phyloP scores from a whole-genome alignment of 495 filamentous ascomycete species.

The Parachaetomium inaequale region DNA sequence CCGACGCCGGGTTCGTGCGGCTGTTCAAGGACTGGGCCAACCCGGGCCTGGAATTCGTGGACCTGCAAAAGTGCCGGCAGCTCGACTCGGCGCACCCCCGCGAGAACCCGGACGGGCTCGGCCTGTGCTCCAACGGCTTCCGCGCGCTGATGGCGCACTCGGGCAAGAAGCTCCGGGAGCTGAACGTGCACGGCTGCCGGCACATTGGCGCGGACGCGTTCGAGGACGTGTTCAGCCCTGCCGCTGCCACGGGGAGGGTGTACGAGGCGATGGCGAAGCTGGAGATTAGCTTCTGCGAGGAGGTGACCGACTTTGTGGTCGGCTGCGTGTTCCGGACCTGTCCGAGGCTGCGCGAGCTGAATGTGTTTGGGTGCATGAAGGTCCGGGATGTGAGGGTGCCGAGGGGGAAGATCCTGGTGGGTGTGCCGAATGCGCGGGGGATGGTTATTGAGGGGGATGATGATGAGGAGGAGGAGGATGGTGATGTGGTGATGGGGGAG shows the following conservation, averaged over 20 bases:
- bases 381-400: slow-evolving; percentile 68
- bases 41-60: slow-evolving; percentile 60
- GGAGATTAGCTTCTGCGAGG: slow-evolving; percentile 73
- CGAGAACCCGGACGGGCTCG: slow-evolving; percentile 59
- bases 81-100: slow-evolving; percentile 56
- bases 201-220: slow-evolving; percentile 68
- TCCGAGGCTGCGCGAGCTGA: slow-evolving; percentile 65
- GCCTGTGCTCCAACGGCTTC: slow-evolving; percentile 71
- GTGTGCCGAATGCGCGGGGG: slow-evolving; percentile 63
- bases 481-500: background rate
- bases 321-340: slow-evolving; percentile 71
- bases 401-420: slow-evolving; percentile 69
- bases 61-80: slow-evolving; percentile 70
- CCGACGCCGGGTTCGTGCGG: slow-evolving; percentile 62
- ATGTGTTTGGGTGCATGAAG: slow-evolving; percentile 82
- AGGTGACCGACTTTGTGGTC: slow-evolving; percentile 69
- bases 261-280: slow-evolving; percentile 67
- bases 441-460: slow-evolving; percentile 52
- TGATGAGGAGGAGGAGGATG: slow-evolving; percentile 19
- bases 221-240: slow-evolving; percentile 60
- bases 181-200: slow-evolving; percentile 76
- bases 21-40: slow-evolving; percentile 80
- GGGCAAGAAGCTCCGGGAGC: slow-evolving; percentile 52
- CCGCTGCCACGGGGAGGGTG: slow-evolving; percentile 37
- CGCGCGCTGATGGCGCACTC: slow-evolving; percentile 81